A percentile compares a stretch with the other conserved stretches of the same genome.
Evolutionary conservation across 768 basidiomycete species (phyloP).

Genomic region (Lanmaoa rubissima): DNA sequence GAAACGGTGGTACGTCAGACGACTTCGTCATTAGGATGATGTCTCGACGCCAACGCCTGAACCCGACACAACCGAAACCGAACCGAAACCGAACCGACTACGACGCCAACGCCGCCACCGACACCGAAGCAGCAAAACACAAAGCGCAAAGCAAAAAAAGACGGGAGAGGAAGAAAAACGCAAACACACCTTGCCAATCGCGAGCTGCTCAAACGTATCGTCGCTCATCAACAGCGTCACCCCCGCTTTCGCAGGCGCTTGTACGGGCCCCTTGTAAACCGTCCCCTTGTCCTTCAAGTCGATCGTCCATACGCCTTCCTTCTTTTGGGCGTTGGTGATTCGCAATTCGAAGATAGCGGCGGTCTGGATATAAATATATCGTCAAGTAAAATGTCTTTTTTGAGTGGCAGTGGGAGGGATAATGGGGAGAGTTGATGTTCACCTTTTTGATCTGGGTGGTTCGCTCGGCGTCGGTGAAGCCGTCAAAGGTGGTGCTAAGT

Average conservation of each 20-base stretch:
- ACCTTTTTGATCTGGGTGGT: conserved; percentile 73
- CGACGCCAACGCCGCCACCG: background rate
- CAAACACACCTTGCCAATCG: conserved; percentile 61
- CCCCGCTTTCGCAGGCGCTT: conserved; percentile 62
- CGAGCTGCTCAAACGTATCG: conserved; percentile 70
- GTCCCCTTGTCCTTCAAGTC: conserved; percentile 85
- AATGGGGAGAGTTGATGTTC: background rate
- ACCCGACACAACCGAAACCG: too few relatives aligned
- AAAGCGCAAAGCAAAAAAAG: background rate
- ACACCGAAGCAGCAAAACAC: background rate
- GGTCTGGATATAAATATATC: conserved; percentile 37
- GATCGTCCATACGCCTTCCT: conserved; percentile 84
- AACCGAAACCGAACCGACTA: too few relatives aligned
- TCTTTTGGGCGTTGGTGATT: conserved; percentile 68
- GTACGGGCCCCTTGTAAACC: conserved; percentile 64
- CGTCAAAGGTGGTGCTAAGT: conserved; percentile 51
- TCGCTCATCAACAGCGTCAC: conserved; percentile 80
- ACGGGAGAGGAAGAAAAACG: background rate
- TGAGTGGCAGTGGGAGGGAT: background rate
- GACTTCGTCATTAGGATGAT: too few relatives aligned
- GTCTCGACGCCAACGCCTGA: too few relatives aligned
- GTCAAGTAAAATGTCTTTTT: too few relatives aligned
- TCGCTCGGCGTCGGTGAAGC: conserved; percentile 60
- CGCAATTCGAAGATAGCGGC: conserved; percentile 87
- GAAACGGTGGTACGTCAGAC: too few relatives aligned